Conservation (phyloP, 352 stramenopile genomes). For the Elongisporangium anandrum region DNA sequence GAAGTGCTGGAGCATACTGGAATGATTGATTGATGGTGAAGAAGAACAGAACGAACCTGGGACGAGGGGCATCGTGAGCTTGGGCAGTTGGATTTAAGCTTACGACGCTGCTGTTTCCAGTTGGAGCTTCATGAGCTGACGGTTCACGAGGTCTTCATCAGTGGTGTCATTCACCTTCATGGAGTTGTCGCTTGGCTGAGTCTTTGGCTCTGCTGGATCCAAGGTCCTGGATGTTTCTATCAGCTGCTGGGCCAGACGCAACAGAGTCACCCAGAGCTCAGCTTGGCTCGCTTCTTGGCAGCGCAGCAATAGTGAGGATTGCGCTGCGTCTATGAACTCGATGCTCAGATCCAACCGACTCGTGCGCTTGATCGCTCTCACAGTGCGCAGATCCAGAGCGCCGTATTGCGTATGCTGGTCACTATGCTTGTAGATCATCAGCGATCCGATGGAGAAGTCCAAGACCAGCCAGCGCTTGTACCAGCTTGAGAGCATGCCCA, state of each 20-base stretch:
- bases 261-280: not conserved
- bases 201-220: not conserved
- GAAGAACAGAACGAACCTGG: not conserved
- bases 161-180: slow-evolving; percentile 9
- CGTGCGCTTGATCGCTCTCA: not conserved
- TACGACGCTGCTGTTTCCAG: not conserved
- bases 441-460: not conserved
- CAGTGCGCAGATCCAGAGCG: not conserved
- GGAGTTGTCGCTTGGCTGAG: not conserved
- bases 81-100: not conserved
- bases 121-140: not conserved
- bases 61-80: not conserved
- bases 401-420: not conserved
- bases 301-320: not conserved
- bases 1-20: not conserved
- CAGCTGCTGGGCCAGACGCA: not conserved
- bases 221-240: not conserved
- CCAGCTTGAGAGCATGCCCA: not conserved
- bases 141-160: not conserved
- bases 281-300: slow-evolving; percentile 3
- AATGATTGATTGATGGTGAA: no score
- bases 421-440: not conserved
- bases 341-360: not conserved
- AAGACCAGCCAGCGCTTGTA: not conserved
- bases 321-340: not conserved